Evolutionary conservation across 1,284 basidiomycete species (phyloP).

Genomic region (Pseudozyma pruni): DNA sequence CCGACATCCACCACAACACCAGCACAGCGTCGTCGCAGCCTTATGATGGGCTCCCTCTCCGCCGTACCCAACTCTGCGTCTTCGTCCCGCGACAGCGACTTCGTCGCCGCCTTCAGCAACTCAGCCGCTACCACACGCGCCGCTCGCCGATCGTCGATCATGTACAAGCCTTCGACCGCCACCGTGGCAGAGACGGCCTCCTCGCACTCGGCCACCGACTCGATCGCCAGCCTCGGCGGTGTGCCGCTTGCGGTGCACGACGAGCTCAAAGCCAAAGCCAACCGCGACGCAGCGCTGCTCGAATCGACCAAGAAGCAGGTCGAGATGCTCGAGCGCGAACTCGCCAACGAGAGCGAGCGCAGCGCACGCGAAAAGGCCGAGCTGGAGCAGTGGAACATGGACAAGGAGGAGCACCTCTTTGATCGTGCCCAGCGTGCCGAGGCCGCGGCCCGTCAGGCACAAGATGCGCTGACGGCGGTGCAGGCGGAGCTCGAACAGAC

Average conservation of each 20-base stretch:
- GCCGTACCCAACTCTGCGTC: conserved; percentile 6
- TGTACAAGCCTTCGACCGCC: conserved; percentile 48
- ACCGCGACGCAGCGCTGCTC: conserved; percentile 46
- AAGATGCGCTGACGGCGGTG: conserved; percentile 20
- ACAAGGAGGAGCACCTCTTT: conserved; percentile 50
- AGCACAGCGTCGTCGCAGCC: conserved; percentile 40
- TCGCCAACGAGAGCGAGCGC: conserved; percentile 47
- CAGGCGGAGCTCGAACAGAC: conserved; percentile 31
- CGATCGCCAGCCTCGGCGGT: conserved; percentile 29
- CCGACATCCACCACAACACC: conserved; percentile 16
- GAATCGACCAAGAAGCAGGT: conserved; percentile 53
- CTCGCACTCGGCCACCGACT: conserved; percentile 26
- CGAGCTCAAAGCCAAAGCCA: conserved; percentile 55
- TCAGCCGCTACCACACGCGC: conserved; percentile 12
- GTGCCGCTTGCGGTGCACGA: conserved; percentile 53
- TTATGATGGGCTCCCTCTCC: conserved; percentile 36
- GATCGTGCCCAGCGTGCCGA: conserved; percentile 49
- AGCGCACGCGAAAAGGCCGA: conserved; percentile 48
- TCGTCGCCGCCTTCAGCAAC: conserved; percentile 18
- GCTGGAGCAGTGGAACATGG: conserved; percentile 53
- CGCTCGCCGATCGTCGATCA: conserved; percentile 44
- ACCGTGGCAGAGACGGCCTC: conserved; percentile 21
- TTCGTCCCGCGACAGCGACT: conserved; percentile 39
- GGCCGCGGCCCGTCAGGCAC: conserved; percentile 18
- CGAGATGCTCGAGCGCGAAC: conserved; percentile 49